Conservation (phyloP, 2,329 filamentous ascomycete species). For the Bipolaris gigantea region DNA sequence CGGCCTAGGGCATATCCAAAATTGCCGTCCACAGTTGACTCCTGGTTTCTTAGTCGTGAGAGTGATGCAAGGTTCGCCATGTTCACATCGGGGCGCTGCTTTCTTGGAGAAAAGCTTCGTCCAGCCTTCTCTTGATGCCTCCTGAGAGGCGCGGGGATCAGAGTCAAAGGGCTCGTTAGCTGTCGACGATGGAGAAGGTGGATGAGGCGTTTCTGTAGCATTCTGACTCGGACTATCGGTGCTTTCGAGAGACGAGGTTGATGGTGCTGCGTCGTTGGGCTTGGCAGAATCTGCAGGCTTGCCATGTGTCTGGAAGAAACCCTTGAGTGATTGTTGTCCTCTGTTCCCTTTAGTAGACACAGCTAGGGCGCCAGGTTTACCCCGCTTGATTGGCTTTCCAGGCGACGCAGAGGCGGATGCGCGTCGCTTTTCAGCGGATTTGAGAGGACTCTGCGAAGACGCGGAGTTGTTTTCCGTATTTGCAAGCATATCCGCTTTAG, state of each 20-base stretch:
- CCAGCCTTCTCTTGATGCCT: slow-evolving; percentile 74
- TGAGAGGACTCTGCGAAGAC: slow-evolving; percentile 19
- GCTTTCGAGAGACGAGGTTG: slow-evolving; percentile 2
- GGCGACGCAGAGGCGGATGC: slow-evolving; percentile 23
- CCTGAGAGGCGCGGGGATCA: slow-evolving; percentile 56
- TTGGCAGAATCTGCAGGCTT: slow-evolving; percentile 12
- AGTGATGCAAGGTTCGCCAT: slow-evolving; percentile 82
- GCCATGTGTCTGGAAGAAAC: slow-evolving; percentile 66
- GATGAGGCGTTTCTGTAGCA: slow-evolving; percentile 3
- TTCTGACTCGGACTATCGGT: slow-evolving; percentile 3
- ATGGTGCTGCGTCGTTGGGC: slow-evolving; percentile 4
- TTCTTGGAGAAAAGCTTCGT: slow-evolving; percentile 78
- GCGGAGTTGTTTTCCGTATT: slow-evolving; percentile 5
- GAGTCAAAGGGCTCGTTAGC: slow-evolving; percentile 13
- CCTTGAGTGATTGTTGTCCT: slow-evolving; percentile 67
- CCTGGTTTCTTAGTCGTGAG: slow-evolving; percentile 87
- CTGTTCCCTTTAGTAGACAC: slow-evolving; percentile 39
- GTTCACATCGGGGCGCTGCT: slow-evolving; percentile 77
- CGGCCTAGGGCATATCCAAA: slow-evolving; percentile 71
- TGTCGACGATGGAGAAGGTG: slow-evolving; percentile 3
- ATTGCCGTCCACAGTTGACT: slow-evolving; percentile 70
- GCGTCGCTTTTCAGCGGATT: slow-evolving; percentile 37
- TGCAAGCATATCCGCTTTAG: slow-evolving; percentile 7
- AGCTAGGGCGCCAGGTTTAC: slow-evolving; percentile 48
- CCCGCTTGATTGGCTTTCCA: slow-evolving; percentile 50